Conservation (phyloP, 2,329 filamentous ascomycete genomes). For the Mariannaea elegans region DNA sequence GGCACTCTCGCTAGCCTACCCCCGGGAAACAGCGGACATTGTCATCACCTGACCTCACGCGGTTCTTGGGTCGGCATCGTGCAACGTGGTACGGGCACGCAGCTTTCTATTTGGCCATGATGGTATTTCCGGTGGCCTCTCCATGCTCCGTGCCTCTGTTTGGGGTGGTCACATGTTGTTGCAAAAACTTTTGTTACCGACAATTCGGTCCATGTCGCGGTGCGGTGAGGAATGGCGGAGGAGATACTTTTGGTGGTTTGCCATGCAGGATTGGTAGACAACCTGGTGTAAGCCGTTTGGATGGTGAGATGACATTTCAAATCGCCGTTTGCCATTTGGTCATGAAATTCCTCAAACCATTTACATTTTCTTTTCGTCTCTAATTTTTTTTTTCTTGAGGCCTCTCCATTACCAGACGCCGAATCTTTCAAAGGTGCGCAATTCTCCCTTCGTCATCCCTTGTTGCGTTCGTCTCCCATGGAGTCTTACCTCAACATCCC, state of each 20-base stretch:
- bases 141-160: neutral
- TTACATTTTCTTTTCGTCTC: neutral
- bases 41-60: conserved; percentile 28
- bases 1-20: neutral
- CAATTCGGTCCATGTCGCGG: neutral
- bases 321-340: neutral
- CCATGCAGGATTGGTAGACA: neutral
- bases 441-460: neutral
- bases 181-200: neutral
- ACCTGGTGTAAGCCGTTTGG: neutral
- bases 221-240: neutral
- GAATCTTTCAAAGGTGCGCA: too few relatives aligned
- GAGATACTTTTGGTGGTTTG: neutral
- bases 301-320: neutral
- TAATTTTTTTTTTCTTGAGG: neutral
- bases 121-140: neutral
- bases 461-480: neutral
- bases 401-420: neutral
- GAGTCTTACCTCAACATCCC: neutral
- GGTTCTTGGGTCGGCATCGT: conserved; percentile 16
- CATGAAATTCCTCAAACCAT: neutral
- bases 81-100: conserved; percentile 15
- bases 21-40: neutral
- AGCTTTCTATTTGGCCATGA: neutral
- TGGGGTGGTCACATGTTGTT: conserved; percentile 11